Evolutionary conservation across 805 yeast species (phyloP).

Genomic region (Candida chauliodis): DNA sequence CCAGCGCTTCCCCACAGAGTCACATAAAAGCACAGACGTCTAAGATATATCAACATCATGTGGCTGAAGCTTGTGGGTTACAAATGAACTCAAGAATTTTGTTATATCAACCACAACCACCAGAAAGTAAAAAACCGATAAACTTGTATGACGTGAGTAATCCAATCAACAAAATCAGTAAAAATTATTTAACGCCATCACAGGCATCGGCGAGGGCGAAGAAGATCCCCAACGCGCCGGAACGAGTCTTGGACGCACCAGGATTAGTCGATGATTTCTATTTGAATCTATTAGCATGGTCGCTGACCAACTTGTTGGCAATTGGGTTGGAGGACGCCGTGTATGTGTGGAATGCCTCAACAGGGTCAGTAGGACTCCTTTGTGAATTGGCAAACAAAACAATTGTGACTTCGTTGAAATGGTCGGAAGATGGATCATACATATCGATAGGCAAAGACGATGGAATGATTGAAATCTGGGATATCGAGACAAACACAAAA

Average conservation of each 20-base stretch:
- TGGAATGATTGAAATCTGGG: conserved; percentile 92
- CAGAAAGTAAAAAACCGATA: conserved; percentile 47
- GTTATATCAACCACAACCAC: conserved; percentile 84
- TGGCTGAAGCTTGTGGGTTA: conserved; percentile 93
- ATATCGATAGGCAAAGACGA: conserved; percentile 79
- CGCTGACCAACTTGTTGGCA: conserved; percentile 73
- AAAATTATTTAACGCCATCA: conserved; percentile 39
- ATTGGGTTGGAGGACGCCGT: conserved; percentile 82
- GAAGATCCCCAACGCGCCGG: conserved; percentile 83
- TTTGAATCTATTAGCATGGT: conserved; percentile 84
- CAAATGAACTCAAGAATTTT: conserved; percentile 77
- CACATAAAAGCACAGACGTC: conserved; percentile 54
- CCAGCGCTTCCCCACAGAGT: conserved; percentile 49
- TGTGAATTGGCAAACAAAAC: conserved; percentile 50
- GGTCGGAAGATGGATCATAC: conserved; percentile 91
- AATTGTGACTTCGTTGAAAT: conserved; percentile 66
- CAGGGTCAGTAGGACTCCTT: conserved; percentile 71
- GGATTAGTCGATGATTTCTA: conserved; percentile 92
- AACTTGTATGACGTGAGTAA: conserved; percentile 26
- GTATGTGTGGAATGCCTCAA: conserved; percentile 87
- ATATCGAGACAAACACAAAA: conserved; percentile 70
- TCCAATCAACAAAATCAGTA: conserved; percentile 17
- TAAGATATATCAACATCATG: conserved; percentile 67
- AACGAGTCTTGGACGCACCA: conserved; percentile 93
- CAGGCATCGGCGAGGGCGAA: conserved; percentile 67